Percentiles rank a stretch among this genome's conserved stretches.
phyloP scores from a whole-genome alignment of 352 stramenopile genomes.

The Blastocystis sp. region DNA sequence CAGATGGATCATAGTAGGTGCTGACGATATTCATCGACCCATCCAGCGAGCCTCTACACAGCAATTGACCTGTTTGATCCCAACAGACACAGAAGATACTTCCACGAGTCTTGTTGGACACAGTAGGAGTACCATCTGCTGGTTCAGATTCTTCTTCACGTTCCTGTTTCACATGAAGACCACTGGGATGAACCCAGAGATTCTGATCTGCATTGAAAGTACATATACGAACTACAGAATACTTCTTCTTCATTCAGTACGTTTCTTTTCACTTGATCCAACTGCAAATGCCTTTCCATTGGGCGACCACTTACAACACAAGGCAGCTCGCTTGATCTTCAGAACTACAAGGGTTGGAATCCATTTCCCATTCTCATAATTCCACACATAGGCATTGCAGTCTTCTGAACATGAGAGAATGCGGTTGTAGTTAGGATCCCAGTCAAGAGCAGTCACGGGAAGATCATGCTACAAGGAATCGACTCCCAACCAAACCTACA shows the following conservation, averaged over 20 bases:
- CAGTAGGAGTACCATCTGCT: not conserved
- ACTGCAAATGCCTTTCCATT: constrained; percentile 53
- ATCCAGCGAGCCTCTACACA: constrained; percentile 28
- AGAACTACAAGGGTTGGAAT: constrained; percentile 30
- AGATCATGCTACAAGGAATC: constrained; percentile 37
- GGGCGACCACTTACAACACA: constrained; percentile 65
- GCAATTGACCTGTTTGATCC: constrained; percentile 38
- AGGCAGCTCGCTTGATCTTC: constrained; percentile 55
- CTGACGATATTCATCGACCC: constrained; percentile 54
- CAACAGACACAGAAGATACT: constrained; percentile 64
- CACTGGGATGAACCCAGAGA: constrained; percentile 44
- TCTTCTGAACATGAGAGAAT: constrained; percentile 63
- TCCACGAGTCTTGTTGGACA: constrained; percentile 3
- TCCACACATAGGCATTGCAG: constrained; percentile 66
- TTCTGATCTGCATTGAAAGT: constrained; percentile 62
- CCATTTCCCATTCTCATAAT: constrained; percentile 61
- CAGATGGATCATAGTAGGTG: constrained; percentile 32
- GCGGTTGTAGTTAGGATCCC: constrained; percentile 40
- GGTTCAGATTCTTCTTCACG: constrained; percentile 13
- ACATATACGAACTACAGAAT: constrained; percentile 60
- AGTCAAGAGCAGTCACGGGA: constrained; percentile 39
- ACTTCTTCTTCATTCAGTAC: not conserved
- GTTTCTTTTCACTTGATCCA: constrained; percentile 44
- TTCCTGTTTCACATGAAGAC: constrained; percentile 36
- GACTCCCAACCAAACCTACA: not conserved